Base-by-base conservation (phyloP, 1,139 yeast species). In the Yamadazyma taylorii region DNA sequence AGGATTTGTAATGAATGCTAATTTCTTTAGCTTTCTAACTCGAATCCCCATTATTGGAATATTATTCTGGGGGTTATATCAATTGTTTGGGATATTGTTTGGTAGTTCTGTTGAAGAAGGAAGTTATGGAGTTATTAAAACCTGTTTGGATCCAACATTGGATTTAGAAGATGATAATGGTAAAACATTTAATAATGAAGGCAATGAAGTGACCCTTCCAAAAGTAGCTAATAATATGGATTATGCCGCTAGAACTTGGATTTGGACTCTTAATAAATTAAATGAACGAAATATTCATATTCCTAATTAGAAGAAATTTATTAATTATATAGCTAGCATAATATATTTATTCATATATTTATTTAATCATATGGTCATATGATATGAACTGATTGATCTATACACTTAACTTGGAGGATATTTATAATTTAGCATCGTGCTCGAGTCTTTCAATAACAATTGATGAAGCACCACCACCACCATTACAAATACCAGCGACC, bases 391-490 rank as follows among this genome's bases (percentile, higher is more conserved):
- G 14, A 13, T 15, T 13, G 10, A 34, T 17, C 33, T 40, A 42
- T n/a, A n/a, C n/a, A n/a, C n/a, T n/a, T n/a, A n/a, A n/a, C n/a
- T n/a, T n/a, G n/a, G n/a, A n/a, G n/a, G n/a, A n/a, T n/a, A n/a
- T n/a, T n/a, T n/a, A n/a, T 29, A 60, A 59, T 45, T 62, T 62
- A 23, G 57, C 44, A 30, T 60, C 62, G 34, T 49, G 49, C 30
- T 61, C 67, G 31, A 62, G 32, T 46, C 47, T 59, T 46, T 60
- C 63, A 44, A 60, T 56, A 26, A 60, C 58, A 46, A 60, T 50
- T 10, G 64, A 48, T 24, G 95, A 84, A 40, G 97, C 97, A 61
- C 97, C 97, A 61, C 98, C 98, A 57, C 98, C 98, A 73, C 98
- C 97, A 66, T 92, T 92, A 76, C 97, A 92, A 61, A 92, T 84